phyloP scores from a whole-genome alignment of 306 rosid species.

The Malus orientalis region DNA sequence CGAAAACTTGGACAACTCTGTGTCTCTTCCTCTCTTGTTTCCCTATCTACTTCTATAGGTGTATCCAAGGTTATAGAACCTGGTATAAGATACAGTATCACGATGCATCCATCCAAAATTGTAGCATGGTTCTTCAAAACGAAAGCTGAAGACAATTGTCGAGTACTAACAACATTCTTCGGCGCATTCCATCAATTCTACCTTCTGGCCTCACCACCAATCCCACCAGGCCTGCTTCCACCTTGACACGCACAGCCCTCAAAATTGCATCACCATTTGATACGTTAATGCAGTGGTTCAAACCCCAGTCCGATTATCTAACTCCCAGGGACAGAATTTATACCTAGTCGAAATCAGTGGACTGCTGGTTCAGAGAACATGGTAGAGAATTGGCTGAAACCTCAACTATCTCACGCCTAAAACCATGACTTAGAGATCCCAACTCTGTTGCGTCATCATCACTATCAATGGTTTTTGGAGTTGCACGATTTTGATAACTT shows the following conservation, averaged over 20 bases:
- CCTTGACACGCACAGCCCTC: neutral
- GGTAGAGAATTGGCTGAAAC: conserved; percentile 19
- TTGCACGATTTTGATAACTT: conserved; percentile 77
- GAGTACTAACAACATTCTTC: conserved; percentile 1
- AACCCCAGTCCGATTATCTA: conserved; percentile 1
- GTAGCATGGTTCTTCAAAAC: neutral
- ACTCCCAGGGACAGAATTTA: neutral
- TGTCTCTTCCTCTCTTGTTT: neutral
- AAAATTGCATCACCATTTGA: conserved; percentile 15
- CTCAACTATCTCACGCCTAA: conserved; percentile 39
- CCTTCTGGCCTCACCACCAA: conserved; percentile 12
- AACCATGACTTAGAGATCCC: conserved; percentile 49
- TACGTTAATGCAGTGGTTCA: conserved; percentile 7
- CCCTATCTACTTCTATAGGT: conserved; percentile 8
- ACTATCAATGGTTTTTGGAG: conserved; percentile 54
- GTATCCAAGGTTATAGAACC: neutral
- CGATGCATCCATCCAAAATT: conserved; percentile 22
- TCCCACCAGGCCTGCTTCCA: conserved; percentile 19
- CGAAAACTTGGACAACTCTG: neutral
- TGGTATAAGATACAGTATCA: conserved; percentile 26
- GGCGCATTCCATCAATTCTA: conserved; percentile 22
- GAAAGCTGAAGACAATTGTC: conserved; percentile 8
- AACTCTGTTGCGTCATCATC: conserved; percentile 80
- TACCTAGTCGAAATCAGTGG: conserved; percentile 38
- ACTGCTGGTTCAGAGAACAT: conserved; percentile 52